Base-by-base conservation (phyloP, 1,284 basidiomycete genomes). In the Ustilago bromivora region DNA sequence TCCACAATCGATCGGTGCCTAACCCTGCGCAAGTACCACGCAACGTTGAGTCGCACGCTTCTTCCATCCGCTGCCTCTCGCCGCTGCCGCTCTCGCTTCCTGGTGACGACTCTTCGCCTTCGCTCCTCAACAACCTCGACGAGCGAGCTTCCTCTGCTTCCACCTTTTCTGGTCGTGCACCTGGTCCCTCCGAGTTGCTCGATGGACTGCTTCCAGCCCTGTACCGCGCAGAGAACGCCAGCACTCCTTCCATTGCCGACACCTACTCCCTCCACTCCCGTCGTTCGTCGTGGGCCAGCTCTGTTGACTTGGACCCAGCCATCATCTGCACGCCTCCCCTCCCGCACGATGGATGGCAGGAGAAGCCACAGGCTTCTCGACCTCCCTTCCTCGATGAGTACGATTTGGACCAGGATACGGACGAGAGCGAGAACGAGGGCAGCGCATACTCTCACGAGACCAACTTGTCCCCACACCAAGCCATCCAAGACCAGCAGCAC, bases 401-500 rank as follows among this genome's bases (percentile, higher is more conserved):
- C 43, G 68, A 62, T 23, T 46, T 78, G 13, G 68, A 77, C 28
- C 61, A 74, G 8, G 74, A 76, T 32, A 67, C 53, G 51, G 68
- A 69, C 23, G 78, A 77, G 63, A 77, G 71, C 53, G 78, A 72
- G 10, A 53, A 60, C 19, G 75, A 80, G 35, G 47, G 57, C 60
- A 71, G 68, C 53, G n/a, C 57, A 19, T 60, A 67, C 40, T 38
- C 65, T 8, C 59, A 66, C 58, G 53, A 77, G 28, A 41, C 56
- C 60, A 64, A 62, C 41, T 10, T 59, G 10, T 61, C 61, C 46
- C 54, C 62, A 5, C 61, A 67, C 38, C 54, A 76, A 4, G n/a
- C 19, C 43, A 15, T 19, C n/a, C 43, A 46, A 15, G 19, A 10
- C 13, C 17, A 36, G 35, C 49, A 31, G 40, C 43, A 40, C 19